These are phyloP conservation scores for Flaveria ramosissima DNA, from an alignment of 129 eudicot genomes.

Conservation along the genomic window DNA sequence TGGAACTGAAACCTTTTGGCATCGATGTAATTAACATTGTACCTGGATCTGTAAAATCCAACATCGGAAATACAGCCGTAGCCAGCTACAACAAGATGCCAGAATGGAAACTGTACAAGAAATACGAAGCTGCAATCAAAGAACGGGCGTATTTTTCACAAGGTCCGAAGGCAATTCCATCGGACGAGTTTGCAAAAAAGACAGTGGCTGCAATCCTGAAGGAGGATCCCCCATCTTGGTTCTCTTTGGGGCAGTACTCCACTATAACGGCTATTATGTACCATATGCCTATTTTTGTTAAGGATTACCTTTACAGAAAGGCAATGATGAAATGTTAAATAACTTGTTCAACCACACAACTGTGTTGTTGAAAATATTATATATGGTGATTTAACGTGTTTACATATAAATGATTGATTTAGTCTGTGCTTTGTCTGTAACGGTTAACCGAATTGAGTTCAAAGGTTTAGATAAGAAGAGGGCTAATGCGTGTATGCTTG, in stretches of 20 bases:
- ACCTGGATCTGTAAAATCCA: conserved; percentile 79
- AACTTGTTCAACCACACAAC: background rate
- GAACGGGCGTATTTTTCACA: conserved; percentile 71
- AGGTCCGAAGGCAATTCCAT: conserved; percentile 56
- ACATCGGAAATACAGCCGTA: conserved; percentile 65
- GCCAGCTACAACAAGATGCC: conserved; percentile 71
- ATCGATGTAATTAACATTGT: conserved; percentile 72
- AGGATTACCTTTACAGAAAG: conserved; percentile 58
- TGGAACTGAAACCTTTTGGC: conserved; percentile 76
- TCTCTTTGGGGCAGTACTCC: conserved; percentile 65
- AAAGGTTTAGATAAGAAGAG: background rate
- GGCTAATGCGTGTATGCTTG: background rate
- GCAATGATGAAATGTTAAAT: conserved; percentile 49
- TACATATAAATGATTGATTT: background rate
- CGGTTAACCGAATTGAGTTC: background rate
- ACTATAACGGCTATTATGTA: conserved; percentile 65
- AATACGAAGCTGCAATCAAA: conserved; percentile 63
- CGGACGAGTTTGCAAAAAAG: conserved; percentile 82
- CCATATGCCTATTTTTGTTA: conserved; percentile 69
- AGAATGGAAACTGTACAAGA: conserved; percentile 89
- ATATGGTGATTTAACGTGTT: background rate
- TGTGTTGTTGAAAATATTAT: background rate
- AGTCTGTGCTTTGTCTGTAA: background rate
- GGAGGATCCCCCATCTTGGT: conserved; percentile 78
- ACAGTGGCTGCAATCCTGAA: conserved; percentile 64